Conservation (phyloP, 768 basidiomycete species). For the Leccinum fibrillosum region DNA sequence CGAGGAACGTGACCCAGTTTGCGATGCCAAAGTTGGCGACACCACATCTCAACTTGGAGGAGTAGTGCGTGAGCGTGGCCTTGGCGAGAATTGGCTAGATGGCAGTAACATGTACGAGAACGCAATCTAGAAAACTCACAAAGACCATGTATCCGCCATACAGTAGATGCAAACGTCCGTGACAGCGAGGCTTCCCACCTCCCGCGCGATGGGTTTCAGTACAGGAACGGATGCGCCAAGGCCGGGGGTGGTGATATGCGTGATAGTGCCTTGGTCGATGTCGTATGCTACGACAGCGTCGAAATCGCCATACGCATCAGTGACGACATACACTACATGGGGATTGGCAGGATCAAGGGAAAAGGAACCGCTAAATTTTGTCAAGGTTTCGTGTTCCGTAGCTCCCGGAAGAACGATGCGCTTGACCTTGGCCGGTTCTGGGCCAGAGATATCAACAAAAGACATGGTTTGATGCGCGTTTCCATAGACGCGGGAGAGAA, state of each 20-base stretch:
- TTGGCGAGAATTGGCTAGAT: conserved; percentile 13
- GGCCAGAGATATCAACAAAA: conserved; percentile 33
- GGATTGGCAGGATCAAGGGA: conserved; percentile 31
- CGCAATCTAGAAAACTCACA: conserved; percentile 18
- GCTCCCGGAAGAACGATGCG: conserved; percentile 34
- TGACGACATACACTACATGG: conserved; percentile 32
- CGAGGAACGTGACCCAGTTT: conserved; percentile 41
- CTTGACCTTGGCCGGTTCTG: conserved; percentile 21
- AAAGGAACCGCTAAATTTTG: conserved; percentile 21
- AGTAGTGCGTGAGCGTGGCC: conserved; percentile 41
- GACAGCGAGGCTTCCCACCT: conserved; percentile 25
- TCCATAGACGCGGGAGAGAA: conserved; percentile 30
- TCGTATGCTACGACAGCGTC: conserved; percentile 35
- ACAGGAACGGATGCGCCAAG: conserved; percentile 25
- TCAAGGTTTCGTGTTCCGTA: conserved; percentile 31
- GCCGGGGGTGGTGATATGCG: conserved; percentile 38
- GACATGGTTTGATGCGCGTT: conserved; percentile 29
- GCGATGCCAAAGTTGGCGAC: conserved; percentile 40
- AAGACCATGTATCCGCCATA: conserved; percentile 38
- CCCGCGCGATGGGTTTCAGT: conserved; percentile 35
- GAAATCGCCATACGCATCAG: conserved; percentile 40
- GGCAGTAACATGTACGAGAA: not conserved
- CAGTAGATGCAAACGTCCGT: conserved; percentile 32
- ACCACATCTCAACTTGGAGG: conserved; percentile 38
- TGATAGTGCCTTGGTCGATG: conserved; percentile 25